Evolutionary conservation across 192 early-diverging fungal genomes (phyloP).

Genomic region (Backusella australiensis): DNA sequence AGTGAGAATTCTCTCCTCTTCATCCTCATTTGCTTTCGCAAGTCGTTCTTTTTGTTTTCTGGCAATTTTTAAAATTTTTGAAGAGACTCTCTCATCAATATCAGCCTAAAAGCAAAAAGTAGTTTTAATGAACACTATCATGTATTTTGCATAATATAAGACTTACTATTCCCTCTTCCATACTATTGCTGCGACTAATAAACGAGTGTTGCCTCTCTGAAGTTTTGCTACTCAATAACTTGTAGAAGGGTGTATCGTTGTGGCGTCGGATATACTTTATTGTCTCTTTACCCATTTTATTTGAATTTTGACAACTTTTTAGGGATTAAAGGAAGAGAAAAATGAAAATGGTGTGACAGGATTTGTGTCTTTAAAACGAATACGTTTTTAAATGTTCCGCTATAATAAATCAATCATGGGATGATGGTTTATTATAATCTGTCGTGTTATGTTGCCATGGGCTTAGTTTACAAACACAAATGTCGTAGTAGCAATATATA

Average conservation of each 20-base stretch:
- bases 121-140: background rate
- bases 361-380: background rate
- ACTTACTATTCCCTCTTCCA: constrained; percentile 46
- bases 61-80: constrained; percentile 85
- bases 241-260: constrained; percentile 82
- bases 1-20: constrained; percentile 33
- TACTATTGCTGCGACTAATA: constrained; percentile 54
- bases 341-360: background rate
- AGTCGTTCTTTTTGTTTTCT: constrained; percentile 91
- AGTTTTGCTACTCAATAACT: constrained; percentile 66
- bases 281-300: constrained; percentile 52
- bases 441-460: no score
- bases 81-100: constrained; percentile 86
- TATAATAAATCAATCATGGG: background rate
- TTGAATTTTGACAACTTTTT: background rate
- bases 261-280: constrained; percentile 25
- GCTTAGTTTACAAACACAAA: no score
- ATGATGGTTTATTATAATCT: background rate
- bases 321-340: background rate
- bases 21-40: constrained; percentile 47
- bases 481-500: no score
- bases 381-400: background rate
- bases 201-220: constrained; percentile 52
- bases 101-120: constrained; percentile 43
- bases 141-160: background rate